phyloP scores from a whole-genome alignment of 2,329 filamentous ascomycete genomes.

The Polychaeton citri region DNA sequence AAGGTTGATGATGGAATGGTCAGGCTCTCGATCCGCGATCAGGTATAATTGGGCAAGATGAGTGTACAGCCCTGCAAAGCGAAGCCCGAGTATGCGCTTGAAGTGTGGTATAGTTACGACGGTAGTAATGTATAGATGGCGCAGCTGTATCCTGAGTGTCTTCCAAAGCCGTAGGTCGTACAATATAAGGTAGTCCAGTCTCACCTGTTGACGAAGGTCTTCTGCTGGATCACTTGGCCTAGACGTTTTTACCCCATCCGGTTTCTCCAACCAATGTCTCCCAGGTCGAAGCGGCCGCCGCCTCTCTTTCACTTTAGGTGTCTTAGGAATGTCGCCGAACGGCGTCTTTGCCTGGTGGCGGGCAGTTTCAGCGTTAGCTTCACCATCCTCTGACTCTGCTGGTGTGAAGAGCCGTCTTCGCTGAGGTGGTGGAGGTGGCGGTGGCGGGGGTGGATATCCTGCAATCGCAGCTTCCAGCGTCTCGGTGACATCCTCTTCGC shows the following conservation, averaged over 20 bases:
- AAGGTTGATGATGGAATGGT: constrained; percentile 96
- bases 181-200: constrained; percentile 85
- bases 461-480: constrained; percentile 65
- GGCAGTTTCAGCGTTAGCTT: constrained; percentile 40
- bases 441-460: constrained; percentile 58
- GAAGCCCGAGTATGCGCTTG: constrained; percentile 80
- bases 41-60: constrained; percentile 87
- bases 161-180: constrained; percentile 97
- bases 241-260: constrained; percentile 44
- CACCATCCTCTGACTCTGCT: constrained; percentile 23
- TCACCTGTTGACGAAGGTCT: constrained; percentile 76
- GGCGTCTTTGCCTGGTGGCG: constrained; percentile 6
- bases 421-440: constrained; percentile 32
- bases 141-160: constrained; percentile 75
- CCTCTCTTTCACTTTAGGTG: constrained; percentile 43
- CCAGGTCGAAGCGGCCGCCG: constrained; percentile 48
- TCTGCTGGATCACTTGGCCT: constrained; percentile 53
- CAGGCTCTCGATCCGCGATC: constrained; percentile 88
- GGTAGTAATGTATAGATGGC: constrained; percentile 90
- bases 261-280: constrained; percentile 76
- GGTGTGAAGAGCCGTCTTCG: constrained; percentile 15
- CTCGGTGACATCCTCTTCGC: constrained; percentile 54
- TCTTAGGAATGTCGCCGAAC: constrained; percentile 60
- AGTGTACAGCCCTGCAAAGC: constrained; percentile 93
- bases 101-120: constrained; percentile 92